These are phyloP conservation scores for Psidium guajava DNA, from an alignment of 345 rosid genomes.

Conservation along the genomic window DNA sequence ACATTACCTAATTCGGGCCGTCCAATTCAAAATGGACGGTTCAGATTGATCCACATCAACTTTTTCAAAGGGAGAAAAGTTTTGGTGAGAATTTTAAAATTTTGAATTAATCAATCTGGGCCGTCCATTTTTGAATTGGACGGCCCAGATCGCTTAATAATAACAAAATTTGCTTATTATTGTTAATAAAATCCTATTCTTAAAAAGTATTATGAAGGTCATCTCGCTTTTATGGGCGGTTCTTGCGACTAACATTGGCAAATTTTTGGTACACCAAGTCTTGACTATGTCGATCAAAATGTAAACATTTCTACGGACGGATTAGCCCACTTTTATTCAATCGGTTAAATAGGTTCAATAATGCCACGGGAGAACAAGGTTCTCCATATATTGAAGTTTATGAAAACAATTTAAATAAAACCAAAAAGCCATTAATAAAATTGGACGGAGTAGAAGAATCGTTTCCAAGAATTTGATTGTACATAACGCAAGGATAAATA, in stretches of 20 bases:
- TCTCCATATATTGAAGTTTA: background rate
- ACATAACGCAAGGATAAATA: background rate
- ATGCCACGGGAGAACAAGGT: background rate
- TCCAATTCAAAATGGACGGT: too few relatives aligned
- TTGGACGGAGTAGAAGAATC: background rate
- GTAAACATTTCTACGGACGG: fast-evolving
- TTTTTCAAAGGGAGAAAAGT: too few relatives aligned
- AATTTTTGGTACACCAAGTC: background rate
- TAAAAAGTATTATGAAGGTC: fast-evolving
- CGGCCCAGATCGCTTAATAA: too few relatives aligned
- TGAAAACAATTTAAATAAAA: background rate
- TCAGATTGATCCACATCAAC: too few relatives aligned
- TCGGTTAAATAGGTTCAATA: fast-evolving
- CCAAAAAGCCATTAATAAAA: background rate
- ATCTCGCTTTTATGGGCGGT: background rate
- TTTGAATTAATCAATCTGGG: too few relatives aligned
- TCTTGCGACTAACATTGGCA: fast-evolving
- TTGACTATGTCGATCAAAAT: background rate
- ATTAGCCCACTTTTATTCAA: fast-evolving
- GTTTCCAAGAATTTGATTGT: background rate
- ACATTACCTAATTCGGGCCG: too few relatives aligned
- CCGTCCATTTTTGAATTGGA: too few relatives aligned
- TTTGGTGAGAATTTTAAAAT: too few relatives aligned
- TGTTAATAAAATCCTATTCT: background rate
- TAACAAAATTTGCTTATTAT: background rate